A percentile compares a stretch with the other conserved stretches of the same genome.
Conservation (phyloP, 202 grass and related monocot species). For the Sporobolus alterniflorus region DNA sequence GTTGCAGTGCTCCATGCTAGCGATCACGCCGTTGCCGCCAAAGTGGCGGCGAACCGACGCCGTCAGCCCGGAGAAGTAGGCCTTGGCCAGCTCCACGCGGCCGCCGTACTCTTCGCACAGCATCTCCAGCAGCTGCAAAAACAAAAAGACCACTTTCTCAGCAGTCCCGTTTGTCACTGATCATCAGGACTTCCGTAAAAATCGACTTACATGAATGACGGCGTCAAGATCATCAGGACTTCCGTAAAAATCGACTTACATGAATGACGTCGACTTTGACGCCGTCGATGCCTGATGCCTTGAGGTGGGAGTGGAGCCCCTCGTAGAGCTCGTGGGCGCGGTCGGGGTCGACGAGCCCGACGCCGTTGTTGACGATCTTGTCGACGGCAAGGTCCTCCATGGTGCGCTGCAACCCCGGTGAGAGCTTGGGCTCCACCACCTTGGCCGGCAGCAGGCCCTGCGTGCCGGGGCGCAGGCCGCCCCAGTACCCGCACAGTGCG, state of each 20-base stretch:
- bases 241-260: too few species aligned
- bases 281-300: constrained; percentile 77
- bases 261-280: constrained; percentile 97
- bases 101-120: constrained; percentile 85
- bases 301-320: constrained; percentile 76
- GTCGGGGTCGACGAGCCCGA: constrained; percentile 73
- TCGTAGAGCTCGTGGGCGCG: constrained; percentile 65
- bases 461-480: constrained; percentile 64
- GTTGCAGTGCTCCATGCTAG: constrained; percentile 99
- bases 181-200: too few species aligned
- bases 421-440: constrained; percentile 57
- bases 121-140: constrained; percentile 80
- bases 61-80: constrained; percentile 66
- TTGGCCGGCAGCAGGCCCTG: constrained; percentile 50
- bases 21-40: constrained; percentile 86
- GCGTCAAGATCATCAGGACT: too few species aligned
- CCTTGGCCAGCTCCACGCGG: constrained; percentile 65
- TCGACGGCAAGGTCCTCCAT: constrained; percentile 96
- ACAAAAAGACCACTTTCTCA: too few species aligned
- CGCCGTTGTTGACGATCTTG: constrained; percentile 78
- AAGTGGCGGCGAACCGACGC: constrained; percentile 75
- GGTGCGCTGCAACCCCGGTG: constrained; percentile 61
- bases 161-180: background rate
- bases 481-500: constrained; percentile 92
- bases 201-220: constrained; percentile 95